Base-by-base conservation (phyloP, 2,329 filamentous ascomycete genomes). In the Alternaria rosae region DNA sequence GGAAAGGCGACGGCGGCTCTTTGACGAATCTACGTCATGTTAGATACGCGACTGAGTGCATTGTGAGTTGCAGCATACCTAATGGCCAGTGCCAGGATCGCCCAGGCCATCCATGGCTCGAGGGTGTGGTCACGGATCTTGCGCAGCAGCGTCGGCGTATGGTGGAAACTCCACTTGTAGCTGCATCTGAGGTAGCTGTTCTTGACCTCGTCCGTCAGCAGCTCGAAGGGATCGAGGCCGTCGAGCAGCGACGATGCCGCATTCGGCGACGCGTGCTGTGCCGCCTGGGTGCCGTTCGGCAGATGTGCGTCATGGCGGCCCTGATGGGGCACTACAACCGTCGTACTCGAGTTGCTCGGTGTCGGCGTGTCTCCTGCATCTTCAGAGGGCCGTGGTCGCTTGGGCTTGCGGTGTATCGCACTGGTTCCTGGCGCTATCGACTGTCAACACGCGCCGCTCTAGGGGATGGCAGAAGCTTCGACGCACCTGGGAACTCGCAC, bases 101-200 rank as follows among this genome's bases (percentile, higher is more conserved):
- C 78, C 79, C 79, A 81, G n/a, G 68, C 77, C 63, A 81, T 73
- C 72, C 78, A 79, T 43, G 57, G 65, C 69, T 80, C 79, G 13
- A 81, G 68, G 17, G 76, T 77, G 57, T 75, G 69, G 55, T 79
- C 78, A 48, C 76, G 76, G 28, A 81, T 79, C 20, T 72, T 68
- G 67, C 74, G 58, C 69, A 81, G 67, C 68, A 80, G 67, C 53
- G 78, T 80, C 4, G 79, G 79, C 6, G 74, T 80, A 57, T 81
- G 79, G 66, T 80, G 77, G 69, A 80, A 81, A 67, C 77, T 78
- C 79, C 79, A 81, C 68, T 81, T 81, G 74, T 81, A 81, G 26
- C 73, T 72, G 66, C 79, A 81, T 13, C 79, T 66, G 59, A 80
- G 65, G 51, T 79, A 81, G 67, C 74, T 78, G 67, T 80, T 80